Base-by-base conservation (phyloP, 345 rosid genomes). In the Hibiscus tridactylites region DNA sequence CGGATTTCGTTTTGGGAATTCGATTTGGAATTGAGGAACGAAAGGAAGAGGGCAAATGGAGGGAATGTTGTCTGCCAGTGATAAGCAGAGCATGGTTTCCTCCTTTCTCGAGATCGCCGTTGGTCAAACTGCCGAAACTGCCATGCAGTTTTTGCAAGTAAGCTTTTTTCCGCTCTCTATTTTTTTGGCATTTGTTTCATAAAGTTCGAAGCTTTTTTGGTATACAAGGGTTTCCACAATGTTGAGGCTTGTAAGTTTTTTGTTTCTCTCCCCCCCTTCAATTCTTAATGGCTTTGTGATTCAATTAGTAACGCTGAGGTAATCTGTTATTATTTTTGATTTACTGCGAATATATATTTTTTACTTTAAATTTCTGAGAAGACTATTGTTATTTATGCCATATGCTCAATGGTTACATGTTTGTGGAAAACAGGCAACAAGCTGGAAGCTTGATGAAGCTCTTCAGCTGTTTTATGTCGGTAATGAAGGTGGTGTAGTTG, bases 101-200 rank as follows among this genome's bases (percentile, higher is more conserved):
- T 95, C 97, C 69, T 95, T 95, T 82, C 94, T 95, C 58, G 99
- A 95, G 85, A 87, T 95, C 87, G 98, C 99, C 49, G 96, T 88
- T 10, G 99, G 98, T 60, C 97, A 95, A 76, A 90, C 94, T 28
- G 79, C 89, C 39, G 94, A 90, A 62, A 95, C 97, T 21, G 99
- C 99, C 72, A 75, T 81, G 24, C 97, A 90, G 78, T 92, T 95
- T 84, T 76, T 95, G 76, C 88, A 90, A 96, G 99, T 95, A n/a
- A 39, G 29, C 33, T 26, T 56, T 50, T 24, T 2, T 9, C 1
- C 6, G 19, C 17, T 26, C 0, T 21, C 4, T 4, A 6, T 21
- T 57, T 57, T 57, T 57, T 59, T 60, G 44, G 42, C 28, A 3
- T 39, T 58, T 35, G 15, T 35, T 5, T 12, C 2, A 9, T 58